phyloP scores from a whole-genome alignment of 139 green algal genomes.

The Chlamydomonas sp. region DNA sequence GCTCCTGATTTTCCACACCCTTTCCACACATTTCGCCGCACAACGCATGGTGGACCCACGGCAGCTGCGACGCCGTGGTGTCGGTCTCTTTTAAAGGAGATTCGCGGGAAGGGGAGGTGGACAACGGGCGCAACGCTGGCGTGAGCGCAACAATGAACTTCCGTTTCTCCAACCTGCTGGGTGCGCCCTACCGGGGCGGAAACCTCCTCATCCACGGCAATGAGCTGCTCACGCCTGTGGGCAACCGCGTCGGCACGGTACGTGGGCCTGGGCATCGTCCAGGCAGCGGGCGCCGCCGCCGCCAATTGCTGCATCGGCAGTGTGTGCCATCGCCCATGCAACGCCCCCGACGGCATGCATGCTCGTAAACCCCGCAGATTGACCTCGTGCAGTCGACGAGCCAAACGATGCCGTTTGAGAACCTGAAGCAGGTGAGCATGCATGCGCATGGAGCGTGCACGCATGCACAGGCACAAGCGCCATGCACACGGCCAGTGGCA shows the following conservation, averaged over 20 bases:
- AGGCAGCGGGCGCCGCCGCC: not conserved
- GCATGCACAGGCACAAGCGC: not conserved
- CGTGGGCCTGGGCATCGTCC: not conserved
- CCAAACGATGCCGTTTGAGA: constrained; percentile 78
- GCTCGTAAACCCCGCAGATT: no score
- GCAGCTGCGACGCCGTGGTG: no score
- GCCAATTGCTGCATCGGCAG: not conserved
- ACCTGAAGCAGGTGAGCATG: constrained; percentile 47
- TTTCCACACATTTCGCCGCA: no score
- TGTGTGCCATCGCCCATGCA: not conserved
- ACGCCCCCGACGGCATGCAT: no score
- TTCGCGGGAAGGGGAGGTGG: no score
- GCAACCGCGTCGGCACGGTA: constrained; percentile 81
- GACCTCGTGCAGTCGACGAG: constrained; percentile 62
- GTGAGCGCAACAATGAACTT: no score
- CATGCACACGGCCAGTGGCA: not conserved
- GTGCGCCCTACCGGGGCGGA: constrained; percentile 87
- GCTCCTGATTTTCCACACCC: no score
- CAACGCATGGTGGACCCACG: no score
- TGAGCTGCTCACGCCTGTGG: constrained; percentile 75
- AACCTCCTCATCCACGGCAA: constrained; percentile 73
- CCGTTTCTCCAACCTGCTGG: constrained; percentile 79
- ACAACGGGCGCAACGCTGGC: no score
- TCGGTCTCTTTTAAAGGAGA: no score
- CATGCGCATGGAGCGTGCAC: constrained; percentile 5